Percentiles rank a stretch among this genome's conserved stretches.
phyloP scores from a whole-genome alignment of 495 filamentous ascomycete genomes.

The Poronia punctata region DNA sequence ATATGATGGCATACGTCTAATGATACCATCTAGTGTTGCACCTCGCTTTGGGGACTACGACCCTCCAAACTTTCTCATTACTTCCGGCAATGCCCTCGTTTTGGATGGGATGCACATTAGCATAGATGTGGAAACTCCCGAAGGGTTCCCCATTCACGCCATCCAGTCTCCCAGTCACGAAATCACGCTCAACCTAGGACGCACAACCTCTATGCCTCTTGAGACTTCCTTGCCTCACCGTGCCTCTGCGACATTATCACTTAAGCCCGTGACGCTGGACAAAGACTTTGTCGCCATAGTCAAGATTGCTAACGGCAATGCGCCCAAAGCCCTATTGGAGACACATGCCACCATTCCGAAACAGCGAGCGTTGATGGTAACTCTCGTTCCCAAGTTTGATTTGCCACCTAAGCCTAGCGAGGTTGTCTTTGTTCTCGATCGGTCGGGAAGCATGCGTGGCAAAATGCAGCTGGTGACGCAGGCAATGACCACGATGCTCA shows the following conservation, averaged over 20 bases:
- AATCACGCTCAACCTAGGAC: constrained; percentile 55
- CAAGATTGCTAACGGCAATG: constrained; percentile 46
- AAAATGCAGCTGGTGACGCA: constrained; percentile 49
- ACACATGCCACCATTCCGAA: constrained; percentile 50
- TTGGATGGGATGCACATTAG: constrained; percentile 48
- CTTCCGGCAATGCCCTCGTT: constrained; percentile 24
- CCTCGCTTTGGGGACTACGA: constrained; percentile 60
- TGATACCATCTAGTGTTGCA: constrained; percentile 54
- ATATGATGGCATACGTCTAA: constrained; percentile 56
- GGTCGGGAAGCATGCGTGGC: constrained; percentile 56
- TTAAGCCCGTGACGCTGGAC: constrained; percentile 39
- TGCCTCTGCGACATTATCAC: constrained; percentile 54
- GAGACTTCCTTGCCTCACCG: constrained; percentile 38
- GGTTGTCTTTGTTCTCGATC: constrained; percentile 64
- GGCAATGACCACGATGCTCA: constrained; percentile 61
- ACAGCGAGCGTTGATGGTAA: constrained; percentile 60
- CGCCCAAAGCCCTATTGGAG: constrained; percentile 56
- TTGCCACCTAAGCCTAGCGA: constrained; percentile 50
- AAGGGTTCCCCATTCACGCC: constrained; percentile 46
- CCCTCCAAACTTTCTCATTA: too few species aligned
- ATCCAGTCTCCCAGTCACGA: constrained; percentile 63
- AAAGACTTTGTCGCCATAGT: constrained; percentile 51
- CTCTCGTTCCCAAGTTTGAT: constrained; percentile 58
- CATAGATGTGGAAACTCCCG: constrained; percentile 53
- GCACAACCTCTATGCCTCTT: constrained; percentile 36